Evolutionary conservation across 148 eudicot species (phyloP).

Genomic region (Silene latifolia): DNA sequence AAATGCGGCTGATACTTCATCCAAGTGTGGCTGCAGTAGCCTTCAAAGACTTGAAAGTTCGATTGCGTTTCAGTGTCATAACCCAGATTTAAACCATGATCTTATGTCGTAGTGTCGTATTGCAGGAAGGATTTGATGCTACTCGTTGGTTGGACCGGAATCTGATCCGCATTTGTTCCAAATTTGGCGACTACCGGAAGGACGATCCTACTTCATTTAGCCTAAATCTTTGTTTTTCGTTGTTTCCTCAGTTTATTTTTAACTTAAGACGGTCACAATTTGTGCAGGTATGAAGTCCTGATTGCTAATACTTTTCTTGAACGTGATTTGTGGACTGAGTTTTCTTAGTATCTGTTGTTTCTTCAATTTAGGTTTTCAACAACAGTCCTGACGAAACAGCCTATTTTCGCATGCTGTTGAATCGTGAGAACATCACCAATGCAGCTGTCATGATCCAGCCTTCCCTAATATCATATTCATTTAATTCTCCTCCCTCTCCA

Average conservation of each 20-base stretch:
- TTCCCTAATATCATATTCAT: constrained; percentile 81
- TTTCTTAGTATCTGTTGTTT: neutral
- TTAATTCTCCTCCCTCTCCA: constrained; percentile 72
- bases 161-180: constrained; percentile 82
- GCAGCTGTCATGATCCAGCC: constrained; percentile 97
- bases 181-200: constrained; percentile 89
- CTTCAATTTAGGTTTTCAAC: constrained; percentile 58
- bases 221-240: constrained; percentile 76
- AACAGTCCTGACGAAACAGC: constrained; percentile 99
- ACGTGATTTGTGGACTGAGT: neutral
- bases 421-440: constrained; percentile 79
- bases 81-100: no score
- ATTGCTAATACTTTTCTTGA: neutral
- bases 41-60: no score
- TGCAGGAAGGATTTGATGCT: constrained; percentile 95
- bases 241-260: constrained; percentile 95
- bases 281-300: constrained; percentile 58
- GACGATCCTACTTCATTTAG: constrained; percentile 90
- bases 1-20: no score
- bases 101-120: neutral
- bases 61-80: no score
- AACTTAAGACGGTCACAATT: constrained; percentile 88
- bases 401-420: constrained; percentile 82
- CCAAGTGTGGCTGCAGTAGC: no score
- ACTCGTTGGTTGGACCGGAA: constrained; percentile 94